A percentile compares a stretch with the other conserved stretches of the same genome.
Evolutionary conservation across 2,329 filamentous ascomycete species (phyloP).

Genomic region (Peltaster fructicola): DNA sequence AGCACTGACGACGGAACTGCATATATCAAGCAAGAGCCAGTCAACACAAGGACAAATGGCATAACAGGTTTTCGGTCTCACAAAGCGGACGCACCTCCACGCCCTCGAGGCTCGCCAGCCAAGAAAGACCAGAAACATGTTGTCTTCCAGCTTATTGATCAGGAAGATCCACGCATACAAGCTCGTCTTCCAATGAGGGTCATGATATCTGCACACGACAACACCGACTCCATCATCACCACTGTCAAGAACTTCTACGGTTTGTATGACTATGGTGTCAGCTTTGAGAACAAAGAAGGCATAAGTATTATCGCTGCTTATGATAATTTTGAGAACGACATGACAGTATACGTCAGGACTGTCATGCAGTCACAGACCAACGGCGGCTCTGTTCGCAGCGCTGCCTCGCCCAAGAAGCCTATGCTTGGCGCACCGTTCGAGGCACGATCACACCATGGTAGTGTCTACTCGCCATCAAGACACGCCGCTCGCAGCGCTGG

Average conservation of each 20-base stretch:
- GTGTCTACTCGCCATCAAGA: slow-evolving; percentile 45
- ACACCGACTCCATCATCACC: slow-evolving; percentile 91
- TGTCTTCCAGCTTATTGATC: slow-evolving; percentile 53
- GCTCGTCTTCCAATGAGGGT: slow-evolving; percentile 70
- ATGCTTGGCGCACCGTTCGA: slow-evolving; percentile 47
- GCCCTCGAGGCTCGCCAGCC: slow-evolving; percentile 16
- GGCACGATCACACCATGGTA: slow-evolving; percentile 42
- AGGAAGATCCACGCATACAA: slow-evolving; percentile 18
- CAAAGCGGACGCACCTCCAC: slow-evolving; percentile 3
- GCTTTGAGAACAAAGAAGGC: slow-evolving; percentile 80
- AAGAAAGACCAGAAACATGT: slow-evolving; percentile 46
- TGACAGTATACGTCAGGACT: slow-evolving; percentile 73
- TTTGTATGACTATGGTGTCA: slow-evolving; percentile 77
- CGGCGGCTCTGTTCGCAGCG: no score
- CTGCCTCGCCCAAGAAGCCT: slow-evolving; percentile 31
- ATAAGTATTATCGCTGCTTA: slow-evolving; percentile 88
- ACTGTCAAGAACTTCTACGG: slow-evolving; percentile 99
- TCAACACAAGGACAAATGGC: slow-evolving; percentile 3
- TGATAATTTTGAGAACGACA: slow-evolving; percentile 85
- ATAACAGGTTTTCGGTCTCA: slow-evolving; percentile 1
- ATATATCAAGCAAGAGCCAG: no score
- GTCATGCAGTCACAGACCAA: slow-evolving; percentile 9
- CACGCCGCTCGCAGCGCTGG: slow-evolving; percentile 53
- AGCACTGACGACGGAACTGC: no score
- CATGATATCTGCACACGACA: slow-evolving; percentile 88